Evolutionary conservation across 768 basidiomycete species (phyloP).

Genomic region (Botryobasidium botryosum): DNA sequence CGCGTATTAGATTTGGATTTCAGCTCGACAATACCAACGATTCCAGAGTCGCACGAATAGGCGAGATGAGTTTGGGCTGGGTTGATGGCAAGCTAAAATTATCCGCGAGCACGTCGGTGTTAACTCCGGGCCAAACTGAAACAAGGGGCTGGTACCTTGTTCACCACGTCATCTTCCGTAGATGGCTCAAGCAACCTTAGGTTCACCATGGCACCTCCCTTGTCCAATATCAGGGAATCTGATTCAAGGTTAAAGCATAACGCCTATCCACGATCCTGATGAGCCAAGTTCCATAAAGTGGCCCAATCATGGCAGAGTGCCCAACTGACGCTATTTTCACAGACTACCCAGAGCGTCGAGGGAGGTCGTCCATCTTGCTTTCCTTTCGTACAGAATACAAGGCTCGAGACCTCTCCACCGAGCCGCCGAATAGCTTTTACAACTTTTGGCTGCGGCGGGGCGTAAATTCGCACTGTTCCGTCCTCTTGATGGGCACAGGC

Average conservation of each 20-base stretch:
- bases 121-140: background rate
- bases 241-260: conserved; percentile 27
- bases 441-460: too few relatives aligned
- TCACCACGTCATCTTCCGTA: conserved; percentile 39
- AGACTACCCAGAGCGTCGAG: too few relatives aligned
- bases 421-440: too few relatives aligned
- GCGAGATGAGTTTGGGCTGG: conserved; percentile 25
- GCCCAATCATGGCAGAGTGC: too few relatives aligned
- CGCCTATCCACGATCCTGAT: too few relatives aligned
- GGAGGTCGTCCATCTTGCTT: too few relatives aligned
- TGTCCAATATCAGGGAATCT: conserved; percentile 35
- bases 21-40: conserved; percentile 49
- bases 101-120: background rate
- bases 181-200: conserved; percentile 29
- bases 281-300: too few relatives aligned
- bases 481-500: too few relatives aligned
- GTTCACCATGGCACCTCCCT: conserved; percentile 30
- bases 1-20: conserved; percentile 28
- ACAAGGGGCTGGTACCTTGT: conserved; percentile 36
- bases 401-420: too few relatives aligned
- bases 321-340: too few relatives aligned
- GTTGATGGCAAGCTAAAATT: conserved; percentile 1
- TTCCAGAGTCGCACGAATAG: conserved; percentile 53
- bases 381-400: too few relatives aligned
- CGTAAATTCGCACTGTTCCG: too few relatives aligned